Conservation (phyloP, 179 eudicot genomes). For the Camellia oleifera region DNA sequence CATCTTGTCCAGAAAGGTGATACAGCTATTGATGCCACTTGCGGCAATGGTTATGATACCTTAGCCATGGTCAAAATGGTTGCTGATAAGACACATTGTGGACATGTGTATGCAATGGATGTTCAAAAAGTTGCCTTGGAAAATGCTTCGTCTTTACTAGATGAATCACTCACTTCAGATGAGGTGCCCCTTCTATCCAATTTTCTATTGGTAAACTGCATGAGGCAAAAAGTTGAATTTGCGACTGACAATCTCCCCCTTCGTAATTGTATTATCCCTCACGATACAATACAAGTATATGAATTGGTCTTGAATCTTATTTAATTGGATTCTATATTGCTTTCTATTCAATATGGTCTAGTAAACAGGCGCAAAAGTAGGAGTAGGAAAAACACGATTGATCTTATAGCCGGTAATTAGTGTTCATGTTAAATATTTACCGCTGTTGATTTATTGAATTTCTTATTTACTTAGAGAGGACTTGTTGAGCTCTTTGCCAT, state of each 20-base stretch:
- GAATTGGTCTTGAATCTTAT: not conserved
- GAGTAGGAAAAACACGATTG: not conserved
- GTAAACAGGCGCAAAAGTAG: not conserved
- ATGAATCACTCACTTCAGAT: conserved; percentile 38
- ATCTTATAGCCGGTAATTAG: not conserved
- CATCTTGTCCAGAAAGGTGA: conserved; percentile 69
- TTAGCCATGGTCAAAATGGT: conserved; percentile 71
- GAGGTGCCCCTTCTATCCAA: conserved; percentile 46
- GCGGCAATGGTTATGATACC: conserved; percentile 94
- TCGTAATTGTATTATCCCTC: not conserved
- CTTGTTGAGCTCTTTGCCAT: conserved; percentile 55
- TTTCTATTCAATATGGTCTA: not conserved
- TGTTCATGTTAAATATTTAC: not conserved
- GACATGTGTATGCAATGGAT: conserved; percentile 80
- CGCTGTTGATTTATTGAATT: not conserved
- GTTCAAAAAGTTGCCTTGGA: conserved; percentile 68
- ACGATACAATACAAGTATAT: not conserved
- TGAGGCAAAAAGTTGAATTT: not conserved
- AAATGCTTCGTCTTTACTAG: conserved; percentile 54
- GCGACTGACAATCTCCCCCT: not conserved
- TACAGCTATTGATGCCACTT: conserved; percentile 83
- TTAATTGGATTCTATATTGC: not conserved
- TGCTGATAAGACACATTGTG: conserved; percentile 41
- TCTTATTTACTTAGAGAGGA: conserved; percentile 48
- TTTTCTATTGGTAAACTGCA: not conserved